Evolutionary conservation across 2,329 filamentous ascomycete genomes (phyloP), one percentile per base, ranked within the genome.

Genomic region (Phaeosphaeriaceae sp.): DNA sequence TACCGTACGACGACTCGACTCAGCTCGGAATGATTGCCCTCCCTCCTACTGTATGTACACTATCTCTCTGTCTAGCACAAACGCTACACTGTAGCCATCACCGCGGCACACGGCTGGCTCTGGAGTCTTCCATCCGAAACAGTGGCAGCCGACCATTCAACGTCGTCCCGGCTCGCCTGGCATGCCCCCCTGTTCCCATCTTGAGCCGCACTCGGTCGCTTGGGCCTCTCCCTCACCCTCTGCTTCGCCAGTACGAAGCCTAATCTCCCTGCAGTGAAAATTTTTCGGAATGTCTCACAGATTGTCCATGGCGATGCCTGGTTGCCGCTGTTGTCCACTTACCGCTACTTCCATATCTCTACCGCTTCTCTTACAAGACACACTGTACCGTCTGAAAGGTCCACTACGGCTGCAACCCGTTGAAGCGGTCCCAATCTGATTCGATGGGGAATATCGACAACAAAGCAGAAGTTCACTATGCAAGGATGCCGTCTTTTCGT

Each of bases 231-330:
- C 49, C 42, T 55, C 48, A 54, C 56, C 58, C 52, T 55, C 53
- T 46, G 44, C 55, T 54, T 54, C 47, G 57, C 52, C 57, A 54
- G 61, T 58, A 61, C 56, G 55, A 61, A 61, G 50, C 32, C 50
- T 61, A 71, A 73, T 73, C 60, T 73, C 70, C 69, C 66, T 57
- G 50, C 56, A 41, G 60, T 55, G 54, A 62, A 68, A 71, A 70
- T 62, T 67, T 67, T 60, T 49, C 53, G 52, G 23, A 26, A 48
- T 61, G 66, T 71, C 69, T 71, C 64, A 67, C 67, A 64, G 54
- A 54, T 44, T 59, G 54, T 56, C 52, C 52, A 56, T 46, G 49
- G 52, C 44, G 54, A 54, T 62, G 54, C 59, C 54, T 58, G 55
- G 51, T 53, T 54, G 55, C 56, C 61, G 56, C 51, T 62, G 53